Evolutionary conservation across 2,329 filamentous ascomycete genomes (phyloP), one percentile per base, ranked within the genome.

Genomic region (Fusarium sp.): DNA sequence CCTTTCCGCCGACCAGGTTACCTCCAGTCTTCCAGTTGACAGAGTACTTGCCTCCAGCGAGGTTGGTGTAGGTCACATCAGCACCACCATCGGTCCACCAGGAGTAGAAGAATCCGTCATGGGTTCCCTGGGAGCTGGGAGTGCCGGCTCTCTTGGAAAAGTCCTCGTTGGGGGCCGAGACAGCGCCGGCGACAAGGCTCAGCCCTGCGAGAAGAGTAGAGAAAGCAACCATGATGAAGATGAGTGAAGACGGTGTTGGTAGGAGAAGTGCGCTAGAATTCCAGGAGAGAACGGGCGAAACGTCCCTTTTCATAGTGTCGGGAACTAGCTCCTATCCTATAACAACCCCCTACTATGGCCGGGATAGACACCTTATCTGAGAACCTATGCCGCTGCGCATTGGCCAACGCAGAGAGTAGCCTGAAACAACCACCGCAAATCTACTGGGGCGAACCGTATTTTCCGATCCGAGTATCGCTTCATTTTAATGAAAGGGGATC

Each of bases 61-160:
- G 74, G 67, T 83, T 83, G 52, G 68, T 79, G 67, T 82, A 82
- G 29, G 72, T 77, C 14, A 80, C 79, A 13, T 67, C 67, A 11
- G 76, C 77, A 47, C 73, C 77, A 6, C 77, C 77, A 39, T 82
- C 78, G 45, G 78, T 80, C 80, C 80, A 82, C 71, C 76, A 82
- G 6, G 76, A 80, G 57, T 80, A 82, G 68, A 75, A 82, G 68
- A 57, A 70, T 5, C 80, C 80, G 46, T 79, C 75, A 66, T 74
- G 70, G 5, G 46, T 72, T 9, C 75, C 75, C 2, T 67, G 68
- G 46, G 68, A 65, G 63, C 67, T 82, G 43, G 80, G 74, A 9
- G 75, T 77, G 25, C 69, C 68, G 33, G 41, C 56, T 14, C 55
- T 49, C 57, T 62, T 63, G 33, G 65, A 74, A 13, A 70, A 46